Percentiles rank a stretch among this genome's conserved stretches.
These are phyloP conservation scores for Macaranga tanarius DNA, from an alignment of 441 rosid species.

Conservation along the genomic window DNA sequence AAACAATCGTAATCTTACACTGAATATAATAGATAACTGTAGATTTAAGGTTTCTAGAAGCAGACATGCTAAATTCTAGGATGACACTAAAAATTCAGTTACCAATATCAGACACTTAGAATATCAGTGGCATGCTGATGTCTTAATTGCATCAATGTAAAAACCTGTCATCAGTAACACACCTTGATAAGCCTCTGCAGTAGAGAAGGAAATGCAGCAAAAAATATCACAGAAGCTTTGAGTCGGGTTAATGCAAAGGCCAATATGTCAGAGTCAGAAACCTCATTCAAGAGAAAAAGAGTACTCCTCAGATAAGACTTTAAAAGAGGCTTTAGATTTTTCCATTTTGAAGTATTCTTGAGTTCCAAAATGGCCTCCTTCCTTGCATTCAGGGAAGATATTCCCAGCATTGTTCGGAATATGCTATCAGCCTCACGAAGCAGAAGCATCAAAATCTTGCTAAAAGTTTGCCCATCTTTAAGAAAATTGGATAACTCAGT, in stretches of 20 bases:
- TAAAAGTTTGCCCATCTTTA: conserved; percentile 47
- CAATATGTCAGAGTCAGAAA: conserved; percentile 58
- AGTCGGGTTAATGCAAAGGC: conserved; percentile 37
- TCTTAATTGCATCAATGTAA: conserved; percentile 6
- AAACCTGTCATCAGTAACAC: conserved; percentile 11
- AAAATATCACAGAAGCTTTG: conserved; percentile 52
- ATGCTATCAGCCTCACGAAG: conserved; percentile 67
- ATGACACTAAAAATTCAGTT: neutral
- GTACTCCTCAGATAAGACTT: conserved; percentile 80
- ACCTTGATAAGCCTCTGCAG: conserved; percentile 74
- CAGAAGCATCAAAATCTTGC: conserved; percentile 55
- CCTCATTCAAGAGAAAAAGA: conserved; percentile 60
- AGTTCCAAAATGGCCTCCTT: conserved; percentile 63
- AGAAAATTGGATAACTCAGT: conserved; percentile 44
- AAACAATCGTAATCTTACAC: neutral
- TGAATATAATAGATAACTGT: neutral
- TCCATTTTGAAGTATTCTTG: conserved; percentile 70
- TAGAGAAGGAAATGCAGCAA: conserved; percentile 67
- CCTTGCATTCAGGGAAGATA: conserved; percentile 49
- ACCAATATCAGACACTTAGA: neutral
- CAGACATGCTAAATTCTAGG: neutral
- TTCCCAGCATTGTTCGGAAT: conserved; percentile 58
- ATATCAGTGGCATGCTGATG: neutral
- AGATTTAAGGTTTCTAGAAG: neutral
- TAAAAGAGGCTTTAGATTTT: conserved; percentile 60